Percentiles rank a stretch among this genome's conserved stretches.
Evolutionary conservation across 2,329 filamentous ascomycete species (phyloP).

Genomic region (Acarospora socialis): DNA sequence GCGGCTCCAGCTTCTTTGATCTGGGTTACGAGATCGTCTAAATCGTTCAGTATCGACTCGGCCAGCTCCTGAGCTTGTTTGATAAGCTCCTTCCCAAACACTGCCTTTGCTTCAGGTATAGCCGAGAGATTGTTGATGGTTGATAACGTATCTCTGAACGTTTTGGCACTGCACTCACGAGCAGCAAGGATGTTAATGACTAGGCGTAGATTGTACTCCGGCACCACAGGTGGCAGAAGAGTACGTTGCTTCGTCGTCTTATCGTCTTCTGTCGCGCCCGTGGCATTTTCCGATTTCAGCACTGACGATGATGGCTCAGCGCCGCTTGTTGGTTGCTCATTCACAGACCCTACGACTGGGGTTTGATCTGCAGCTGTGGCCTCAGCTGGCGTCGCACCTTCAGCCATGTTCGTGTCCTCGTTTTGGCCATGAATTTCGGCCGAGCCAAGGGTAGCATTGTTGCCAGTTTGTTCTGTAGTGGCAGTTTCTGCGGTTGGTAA

Average conservation of each 20-base stretch:
- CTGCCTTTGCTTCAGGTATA: constrained; percentile 75
- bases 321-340: too few species aligned
- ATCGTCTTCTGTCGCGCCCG: constrained; percentile 30
- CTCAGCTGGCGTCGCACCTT: constrained; percentile 21
- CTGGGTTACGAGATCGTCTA: constrained; percentile 71
- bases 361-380: constrained; percentile 14
- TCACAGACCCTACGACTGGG: constrained; percentile 4
- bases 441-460: constrained; percentile 13
- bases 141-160: constrained; percentile 91
- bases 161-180: constrained; percentile 91
- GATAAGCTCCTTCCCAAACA: constrained; percentile 88
- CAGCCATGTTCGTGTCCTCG: constrained; percentile 27
- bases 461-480: constrained; percentile 14
- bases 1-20: constrained; percentile 77
- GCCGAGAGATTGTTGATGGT: constrained; percentile 97
- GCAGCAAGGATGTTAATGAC: constrained; percentile 96
- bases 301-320: too few species aligned
- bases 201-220: constrained; percentile 74
- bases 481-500: constrained; percentile 11
- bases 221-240: constrained; percentile 70
- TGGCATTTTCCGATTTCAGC: constrained; percentile 18
- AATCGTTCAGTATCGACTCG: constrained; percentile 68
- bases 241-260: constrained; percentile 46
- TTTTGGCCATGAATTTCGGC: too few species aligned
- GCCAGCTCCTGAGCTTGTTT: constrained; percentile 74